Percentiles rank a stretch among this genome's conserved stretches.
Evolutionary conservation across 495 filamentous ascomycete species (phyloP).

Genomic region (Talaromyces trachyspermus): DNA sequence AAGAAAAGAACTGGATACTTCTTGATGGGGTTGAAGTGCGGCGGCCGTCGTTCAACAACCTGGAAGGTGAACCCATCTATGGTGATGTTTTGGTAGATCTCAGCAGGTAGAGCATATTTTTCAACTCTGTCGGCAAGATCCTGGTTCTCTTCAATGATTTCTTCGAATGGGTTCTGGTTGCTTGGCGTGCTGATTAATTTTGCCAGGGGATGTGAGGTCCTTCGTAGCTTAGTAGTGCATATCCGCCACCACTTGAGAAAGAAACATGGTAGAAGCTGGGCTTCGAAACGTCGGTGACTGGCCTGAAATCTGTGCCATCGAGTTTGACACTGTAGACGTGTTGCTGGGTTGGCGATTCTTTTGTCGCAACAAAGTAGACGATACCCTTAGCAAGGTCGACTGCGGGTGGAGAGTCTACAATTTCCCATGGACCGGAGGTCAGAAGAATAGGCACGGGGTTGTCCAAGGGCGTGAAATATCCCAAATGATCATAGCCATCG

Average conservation of each 20-base stretch:
- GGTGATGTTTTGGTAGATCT: conserved; percentile 78
- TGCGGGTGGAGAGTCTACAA: conserved; percentile 78
- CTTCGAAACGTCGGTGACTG: conserved; percentile 67
- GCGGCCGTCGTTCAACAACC: conserved; percentile 81
- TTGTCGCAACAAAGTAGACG: conserved; percentile 86
- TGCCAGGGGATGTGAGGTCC: conserved; percentile 90
- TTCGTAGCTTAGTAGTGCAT: conserved; percentile 71
- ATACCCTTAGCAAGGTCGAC: conserved; percentile 78
- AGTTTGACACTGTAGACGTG: conserved; percentile 86
- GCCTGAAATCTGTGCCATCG: conserved; percentile 60
- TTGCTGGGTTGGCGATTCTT: conserved; percentile 78
- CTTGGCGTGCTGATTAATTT: conserved; percentile 78
- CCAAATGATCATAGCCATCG: conserved; percentile 83
- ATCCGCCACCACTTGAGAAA: conserved; percentile 75
- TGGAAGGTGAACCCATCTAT: conserved; percentile 75
- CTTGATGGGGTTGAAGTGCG: conserved; percentile 79
- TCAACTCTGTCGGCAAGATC: conserved; percentile 59
- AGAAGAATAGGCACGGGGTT: conserved; percentile 73
- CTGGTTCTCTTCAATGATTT: conserved; percentile 70
- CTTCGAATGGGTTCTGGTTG: conserved; percentile 52
- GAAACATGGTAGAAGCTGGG: conserved; percentile 82
- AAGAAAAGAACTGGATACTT: conserved; percentile 92
- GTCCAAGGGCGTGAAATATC: conserved; percentile 89
- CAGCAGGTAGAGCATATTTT: conserved; percentile 73
- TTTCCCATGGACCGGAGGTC: conserved; percentile 88